phyloP scores from a whole-genome alignment of 768 basidiomycete species.

The Phlebiopsis gigantea region DNA sequence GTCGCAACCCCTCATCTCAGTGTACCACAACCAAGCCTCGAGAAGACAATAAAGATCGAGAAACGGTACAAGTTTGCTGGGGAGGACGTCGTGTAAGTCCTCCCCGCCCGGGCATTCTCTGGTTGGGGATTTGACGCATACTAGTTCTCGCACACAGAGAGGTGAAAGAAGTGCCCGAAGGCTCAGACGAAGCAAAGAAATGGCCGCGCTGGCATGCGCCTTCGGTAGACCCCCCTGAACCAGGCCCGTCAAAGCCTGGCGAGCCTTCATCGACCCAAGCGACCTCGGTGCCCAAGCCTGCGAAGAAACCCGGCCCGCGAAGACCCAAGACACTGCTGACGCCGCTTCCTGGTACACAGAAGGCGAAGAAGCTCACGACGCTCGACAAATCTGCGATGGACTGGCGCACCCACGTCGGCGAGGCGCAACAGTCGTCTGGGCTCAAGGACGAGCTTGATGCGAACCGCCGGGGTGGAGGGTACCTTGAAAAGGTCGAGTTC shows the following conservation, averaged over 20 bases:
- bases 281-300: conserved; percentile 10
- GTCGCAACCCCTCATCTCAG: conserved; percentile 34
- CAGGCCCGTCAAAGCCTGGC: conserved; percentile 8
- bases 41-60: conserved; percentile 57
- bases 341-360: conserved; percentile 45
- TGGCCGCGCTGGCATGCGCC: conserved; percentile 57
- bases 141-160: conserved; percentile 44
- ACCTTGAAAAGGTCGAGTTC: conserved; percentile 83
- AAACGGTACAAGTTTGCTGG: conserved; percentile 74
- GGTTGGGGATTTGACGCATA: conserved; percentile 8
- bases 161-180: conserved; percentile 65
- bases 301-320: conserved; percentile 57
- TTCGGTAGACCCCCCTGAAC: conserved; percentile 12
- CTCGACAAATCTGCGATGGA: conserved; percentile 86
- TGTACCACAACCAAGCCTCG: conserved; percentile 16
- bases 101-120: neutral
- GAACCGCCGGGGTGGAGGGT: conserved; percentile 71
- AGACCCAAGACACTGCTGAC: conserved; percentile 57
- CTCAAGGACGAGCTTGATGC: conserved; percentile 70
- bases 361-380: conserved; percentile 74
- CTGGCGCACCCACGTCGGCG: conserved; percentile 64
- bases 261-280: conserved; percentile 15
- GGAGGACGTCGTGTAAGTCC: conserved; percentile 64
- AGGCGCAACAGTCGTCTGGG: conserved; percentile 30
- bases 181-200: conserved; percentile 68